Base-by-base conservation (phyloP, 306 rosid species). In the Lithocarpus polystachyus region DNA sequence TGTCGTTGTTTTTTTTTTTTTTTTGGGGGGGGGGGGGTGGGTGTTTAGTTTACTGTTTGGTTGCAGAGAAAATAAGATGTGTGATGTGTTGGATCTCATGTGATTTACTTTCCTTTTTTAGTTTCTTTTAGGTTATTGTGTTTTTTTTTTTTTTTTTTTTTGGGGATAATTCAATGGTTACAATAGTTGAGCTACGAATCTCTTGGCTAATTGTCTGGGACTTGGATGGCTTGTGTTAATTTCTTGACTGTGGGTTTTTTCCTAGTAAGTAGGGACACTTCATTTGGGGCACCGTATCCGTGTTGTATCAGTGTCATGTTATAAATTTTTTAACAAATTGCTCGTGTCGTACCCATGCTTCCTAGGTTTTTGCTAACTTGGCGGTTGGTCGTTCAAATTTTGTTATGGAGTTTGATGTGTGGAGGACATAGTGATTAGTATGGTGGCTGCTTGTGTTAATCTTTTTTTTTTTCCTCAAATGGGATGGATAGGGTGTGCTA, bases 241-340 rank as follows among this genome's bases (percentile, higher is more conserved):
- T 64, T 29, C 20, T 64, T 15, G 7, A 19, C 6, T 15, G 28
- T 62, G 40, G 20, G 12, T 29, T 37, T 37, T 31, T 67, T 15
- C 51, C 28, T 7, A 37, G 8, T 2, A 6, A 33, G 6, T 1
- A 33, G 43, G 43, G 2, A 37, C 10, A 37, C 43, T 37, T 37
- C 43, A 37, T 37, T 37, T 37, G 43, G 43, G 43, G 2, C 0
- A 2, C 43, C 0, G 0, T 5, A 6, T 2, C 40, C 0, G 2
- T 6, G 11, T 7, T 11, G 45, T 37, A 37, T 2, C 11, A 7
- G 43, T 7, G 2, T 37, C 43, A 1, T 37, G 43, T 37, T 37
- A 37, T 37, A 37, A 37, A 37, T 1, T 37, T 37, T 37, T 37
- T 37, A 37, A 37, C 11, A 7, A 37, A 37, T 7, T 37, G 11